A percentile compares a stretch with the other conserved stretches of the same genome.
Evolutionary conservation across 768 basidiomycete genomes (phyloP).

Genomic region (Artomyces pyxidatus): DNA sequence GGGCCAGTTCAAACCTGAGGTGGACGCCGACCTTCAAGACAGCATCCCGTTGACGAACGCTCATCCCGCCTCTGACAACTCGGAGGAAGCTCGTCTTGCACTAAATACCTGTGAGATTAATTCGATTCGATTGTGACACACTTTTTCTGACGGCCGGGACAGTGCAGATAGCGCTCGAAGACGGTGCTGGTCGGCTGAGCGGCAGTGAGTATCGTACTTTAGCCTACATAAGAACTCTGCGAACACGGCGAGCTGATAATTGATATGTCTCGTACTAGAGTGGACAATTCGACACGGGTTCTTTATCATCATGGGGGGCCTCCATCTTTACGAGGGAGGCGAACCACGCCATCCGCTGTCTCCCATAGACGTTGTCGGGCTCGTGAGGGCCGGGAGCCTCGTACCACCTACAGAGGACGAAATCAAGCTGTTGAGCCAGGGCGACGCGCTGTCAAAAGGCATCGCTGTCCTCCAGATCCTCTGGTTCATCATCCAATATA

Average conservation of each 20-base stretch:
- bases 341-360: background rate
- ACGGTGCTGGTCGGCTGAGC: background rate
- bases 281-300: constrained; percentile 4
- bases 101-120: too few species aligned
- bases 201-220: background rate
- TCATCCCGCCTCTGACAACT: too few species aligned
- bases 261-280: background rate
- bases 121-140: too few species aligned
- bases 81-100: too few species aligned
- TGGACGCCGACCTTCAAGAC: too few species aligned
- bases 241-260: background rate
- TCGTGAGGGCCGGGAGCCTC: background rate
- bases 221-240: background rate
- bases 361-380: constrained; percentile 14
- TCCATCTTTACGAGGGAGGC: constrained; percentile 3
- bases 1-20: too few species aligned
- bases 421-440: background rate
- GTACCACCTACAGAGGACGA: background rate
- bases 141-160: too few species aligned
- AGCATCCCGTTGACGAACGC: too few species aligned
- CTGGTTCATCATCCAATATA: background rate
- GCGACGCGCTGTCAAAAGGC: background rate
- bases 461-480: background rate
- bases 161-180: background rate
- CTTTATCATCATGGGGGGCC: background rate